Base-by-base conservation (phyloP, 768 basidiomycete genomes). In the Stropharia rugosoannulata region DNA sequence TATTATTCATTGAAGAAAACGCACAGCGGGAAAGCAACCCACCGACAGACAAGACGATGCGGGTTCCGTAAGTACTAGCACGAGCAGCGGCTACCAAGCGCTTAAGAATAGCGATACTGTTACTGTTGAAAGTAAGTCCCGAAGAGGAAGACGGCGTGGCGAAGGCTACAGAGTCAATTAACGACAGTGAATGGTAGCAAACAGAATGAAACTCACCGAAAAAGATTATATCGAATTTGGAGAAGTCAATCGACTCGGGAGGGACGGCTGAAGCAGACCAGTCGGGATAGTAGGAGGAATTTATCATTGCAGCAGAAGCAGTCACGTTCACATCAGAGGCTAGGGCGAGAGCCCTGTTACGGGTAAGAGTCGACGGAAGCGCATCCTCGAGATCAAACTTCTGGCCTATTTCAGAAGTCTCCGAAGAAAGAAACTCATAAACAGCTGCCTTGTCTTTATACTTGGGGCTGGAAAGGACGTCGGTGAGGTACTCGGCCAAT, bases 181-280 rank as follows among this genome's bases (percentile, higher is more conserved):
- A 42, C 40, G 32, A 38, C 42, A 36, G 12, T 50, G 29, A 19
- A 45, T 54, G 13, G 29, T 5, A 15, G 15, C 50, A 35, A 13
- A n/a, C 42, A 49, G 8, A 49, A 25, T 43, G 25, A 2, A 35
- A 58, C 67, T 19, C 44, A 86, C 85, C 82, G 57, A 84, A 89
- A 66, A 84, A 83, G 42, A 89, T 70, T 52, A 87, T 77, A 66
- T 89, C 85, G 61, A 86, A 87, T 64, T 83, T 79, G 56, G 76
- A 77, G 65, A 77, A 90, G 65, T 89, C 80, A 43, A 90, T 68
- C 3, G 64, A 65, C 68, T 84, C 82, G 5, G 87, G 87, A 4
- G 84, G 74, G 52, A 80, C 69, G 11, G 65, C 67, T 18, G 66
- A 68, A 1, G 70, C 74, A 39, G 72, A 69, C 85, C 85, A 85